Evolutionary conservation across 257 asterid species (phyloP).

Genomic region (Solanum lignicaule): DNA sequence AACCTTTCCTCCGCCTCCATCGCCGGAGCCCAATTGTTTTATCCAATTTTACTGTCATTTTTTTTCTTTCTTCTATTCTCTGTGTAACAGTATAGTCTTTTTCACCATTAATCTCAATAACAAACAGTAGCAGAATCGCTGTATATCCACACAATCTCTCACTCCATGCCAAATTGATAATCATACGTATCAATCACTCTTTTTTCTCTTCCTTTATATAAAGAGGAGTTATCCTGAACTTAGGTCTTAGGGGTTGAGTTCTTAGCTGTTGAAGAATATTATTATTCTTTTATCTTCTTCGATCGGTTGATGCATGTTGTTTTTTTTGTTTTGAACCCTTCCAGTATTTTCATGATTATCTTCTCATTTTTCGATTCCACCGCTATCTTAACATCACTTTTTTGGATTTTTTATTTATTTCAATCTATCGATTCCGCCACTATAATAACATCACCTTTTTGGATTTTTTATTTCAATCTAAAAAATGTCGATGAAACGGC

Average conservation of each 20-base stretch:
- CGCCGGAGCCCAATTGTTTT: neutral
- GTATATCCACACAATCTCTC: neutral
- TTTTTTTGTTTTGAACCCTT: constrained; percentile 8
- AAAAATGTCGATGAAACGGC: constrained; percentile 47
- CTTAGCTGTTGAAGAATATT: neutral
- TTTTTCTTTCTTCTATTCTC: neutral
- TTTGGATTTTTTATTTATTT: neutral
- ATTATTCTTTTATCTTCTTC: neutral
- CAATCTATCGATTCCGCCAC: neutral
- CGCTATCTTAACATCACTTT: neutral
- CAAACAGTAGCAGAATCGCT: neutral
- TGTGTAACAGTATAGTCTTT: neutral
- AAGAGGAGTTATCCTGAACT: neutral
- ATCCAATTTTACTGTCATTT: neutral
- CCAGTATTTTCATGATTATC: neutral
- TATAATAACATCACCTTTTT: neutral
- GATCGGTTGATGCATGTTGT: constrained; percentile 13
- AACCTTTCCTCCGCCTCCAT: neutral
- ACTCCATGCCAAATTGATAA: neutral
- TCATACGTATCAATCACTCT: neutral
- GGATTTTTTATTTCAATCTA: neutral
- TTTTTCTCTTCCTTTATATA: neutral
- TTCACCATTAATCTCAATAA: neutral
- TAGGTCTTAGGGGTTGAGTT: neutral
- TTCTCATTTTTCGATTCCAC: neutral